Conservation (phyloP, 106 monocot species). For the Dendrobium officinale region DNA sequence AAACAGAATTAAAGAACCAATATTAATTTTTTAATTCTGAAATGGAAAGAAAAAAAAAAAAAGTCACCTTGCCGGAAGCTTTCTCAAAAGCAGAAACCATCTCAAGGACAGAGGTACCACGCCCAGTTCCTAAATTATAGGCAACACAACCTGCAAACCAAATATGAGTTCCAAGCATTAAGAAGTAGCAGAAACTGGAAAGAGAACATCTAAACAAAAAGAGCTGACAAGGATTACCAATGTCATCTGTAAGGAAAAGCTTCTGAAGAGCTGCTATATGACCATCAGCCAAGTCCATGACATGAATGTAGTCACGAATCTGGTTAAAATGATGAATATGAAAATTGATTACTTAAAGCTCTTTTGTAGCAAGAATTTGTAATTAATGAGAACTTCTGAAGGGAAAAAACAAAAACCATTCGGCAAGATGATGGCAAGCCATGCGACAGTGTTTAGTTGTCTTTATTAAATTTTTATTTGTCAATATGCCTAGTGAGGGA, state of each 20-base stretch:
- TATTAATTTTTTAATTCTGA: background rate
- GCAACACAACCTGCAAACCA: constrained; percentile 66
- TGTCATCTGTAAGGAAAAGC: constrained; percentile 36
- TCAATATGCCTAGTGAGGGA: background rate
- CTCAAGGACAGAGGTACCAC: constrained; percentile 72
- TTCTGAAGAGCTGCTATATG: constrained; percentile 74
- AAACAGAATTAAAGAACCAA: background rate
- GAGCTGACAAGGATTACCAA: constrained; percentile 3
- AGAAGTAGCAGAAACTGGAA: background rate
- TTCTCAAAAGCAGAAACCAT: constrained; percentile 91
- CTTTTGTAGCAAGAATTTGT: background rate
- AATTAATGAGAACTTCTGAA: background rate
- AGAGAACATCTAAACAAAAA: background rate
- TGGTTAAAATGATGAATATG: constrained; percentile 9
- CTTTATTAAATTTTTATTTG: background rate
- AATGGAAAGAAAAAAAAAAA: background rate
- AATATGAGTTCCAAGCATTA: background rate
- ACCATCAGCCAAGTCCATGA: constrained; percentile 70
- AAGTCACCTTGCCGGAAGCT: constrained; percentile 64
- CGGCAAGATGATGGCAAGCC: background rate
- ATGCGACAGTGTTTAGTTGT: background rate
- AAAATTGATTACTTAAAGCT: background rate
- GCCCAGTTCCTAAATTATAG: constrained; percentile 86
- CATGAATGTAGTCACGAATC: constrained; percentile 66
- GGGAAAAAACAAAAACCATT: background rate